phyloP scores from a whole-genome alignment of 345 rosid genomes.

The Anastatica hierochuntica region DNA sequence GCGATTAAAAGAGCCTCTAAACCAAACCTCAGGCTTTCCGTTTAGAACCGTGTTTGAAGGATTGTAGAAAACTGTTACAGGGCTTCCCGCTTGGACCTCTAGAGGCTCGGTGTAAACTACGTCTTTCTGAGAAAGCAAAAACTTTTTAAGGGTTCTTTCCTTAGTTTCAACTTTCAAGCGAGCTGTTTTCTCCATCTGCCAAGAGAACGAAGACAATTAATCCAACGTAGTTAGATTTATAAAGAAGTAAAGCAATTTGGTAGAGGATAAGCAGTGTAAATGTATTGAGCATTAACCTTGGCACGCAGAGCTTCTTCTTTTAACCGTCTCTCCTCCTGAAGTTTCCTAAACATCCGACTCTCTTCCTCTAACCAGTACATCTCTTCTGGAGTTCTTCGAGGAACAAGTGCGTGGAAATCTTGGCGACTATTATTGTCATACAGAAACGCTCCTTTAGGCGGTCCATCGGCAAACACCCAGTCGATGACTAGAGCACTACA shows the following conservation, averaged over 20 bases:
- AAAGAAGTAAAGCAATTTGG: neutral
- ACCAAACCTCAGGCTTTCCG: slow-evolving; percentile 83
- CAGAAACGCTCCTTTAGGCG: slow-evolving; percentile 46
- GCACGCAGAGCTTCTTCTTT: slow-evolving; percentile 64
- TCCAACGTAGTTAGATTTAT: neutral
- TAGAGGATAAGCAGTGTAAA: neutral
- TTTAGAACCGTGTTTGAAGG: slow-evolving; percentile 75
- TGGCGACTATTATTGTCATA: slow-evolving; percentile 64
- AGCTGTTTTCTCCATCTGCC: slow-evolving; percentile 58
- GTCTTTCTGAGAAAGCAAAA: slow-evolving; percentile 74
- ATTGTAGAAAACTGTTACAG: slow-evolving; percentile 58
- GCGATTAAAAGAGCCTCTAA: slow-evolving; percentile 85
- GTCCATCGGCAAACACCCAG: slow-evolving; percentile 95
- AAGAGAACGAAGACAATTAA: slow-evolving; percentile 3
- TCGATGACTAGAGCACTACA: slow-evolving; percentile 57
- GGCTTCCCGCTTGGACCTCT: slow-evolving; percentile 66
- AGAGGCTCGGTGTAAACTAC: slow-evolving; percentile 83
- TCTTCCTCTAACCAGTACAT: slow-evolving; percentile 75
- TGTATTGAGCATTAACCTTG: slow-evolving; percentile 40
- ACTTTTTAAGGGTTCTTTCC: slow-evolving; percentile 58
- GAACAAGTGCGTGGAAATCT: slow-evolving; percentile 77
- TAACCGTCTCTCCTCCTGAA: slow-evolving; percentile 59
- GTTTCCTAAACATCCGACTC: slow-evolving; percentile 39
- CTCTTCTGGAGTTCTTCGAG: slow-evolving; percentile 38
- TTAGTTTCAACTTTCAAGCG: slow-evolving; percentile 65